Percentiles rank a stretch among this genome's conserved stretches.
phyloP scores from a whole-genome alignment of 768 basidiomycete genomes.

The Rubroboletus satanas region DNA sequence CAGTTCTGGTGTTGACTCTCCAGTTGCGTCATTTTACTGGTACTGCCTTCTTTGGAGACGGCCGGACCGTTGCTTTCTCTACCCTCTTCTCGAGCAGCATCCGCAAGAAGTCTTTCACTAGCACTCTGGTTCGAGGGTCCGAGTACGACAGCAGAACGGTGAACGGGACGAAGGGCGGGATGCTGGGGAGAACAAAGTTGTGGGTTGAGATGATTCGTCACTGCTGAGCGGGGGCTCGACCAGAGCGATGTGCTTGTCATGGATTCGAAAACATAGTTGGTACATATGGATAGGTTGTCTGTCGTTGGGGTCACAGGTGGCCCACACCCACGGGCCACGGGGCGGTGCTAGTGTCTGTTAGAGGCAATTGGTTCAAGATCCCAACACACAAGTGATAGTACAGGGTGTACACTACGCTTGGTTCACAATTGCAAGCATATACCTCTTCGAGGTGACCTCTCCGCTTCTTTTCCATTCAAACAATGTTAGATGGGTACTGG shows the following conservation, averaged over 20 bases:
- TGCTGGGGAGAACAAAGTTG: not conserved
- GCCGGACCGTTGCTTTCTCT: slow-evolving; percentile 25
- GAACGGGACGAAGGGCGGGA: not conserved
- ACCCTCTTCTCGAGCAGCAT: slow-evolving; percentile 54
- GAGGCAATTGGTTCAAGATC: not conserved
- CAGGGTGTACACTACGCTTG: not conserved
- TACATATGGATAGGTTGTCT: not conserved
- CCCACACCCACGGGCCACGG: not conserved
- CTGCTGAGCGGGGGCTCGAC: not conserved
- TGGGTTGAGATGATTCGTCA: not conserved
- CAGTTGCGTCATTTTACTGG: slow-evolving; percentile 26
- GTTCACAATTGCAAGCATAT: not conserved
- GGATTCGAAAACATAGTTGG: not conserved
- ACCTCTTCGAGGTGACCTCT: not conserved
- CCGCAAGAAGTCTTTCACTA: slow-evolving; percentile 62
- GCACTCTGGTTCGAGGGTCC: slow-evolving; percentile 29
- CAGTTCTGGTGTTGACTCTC: slow-evolving; percentile 60
- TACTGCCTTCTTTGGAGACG: slow-evolving; percentile 7
- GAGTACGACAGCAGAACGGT: slow-evolving; percentile 1
- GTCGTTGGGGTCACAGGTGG: not conserved
- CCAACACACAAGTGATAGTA: not conserved
- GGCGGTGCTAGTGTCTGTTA: not conserved
- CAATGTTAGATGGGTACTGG: slow-evolving; percentile 83
- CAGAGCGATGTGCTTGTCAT: not conserved
- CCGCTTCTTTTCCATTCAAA: slow-evolving; percentile 33